Evolutionary conservation across 257 asterid species (phyloP).

Genomic region (Forsythia viridissima): DNA sequence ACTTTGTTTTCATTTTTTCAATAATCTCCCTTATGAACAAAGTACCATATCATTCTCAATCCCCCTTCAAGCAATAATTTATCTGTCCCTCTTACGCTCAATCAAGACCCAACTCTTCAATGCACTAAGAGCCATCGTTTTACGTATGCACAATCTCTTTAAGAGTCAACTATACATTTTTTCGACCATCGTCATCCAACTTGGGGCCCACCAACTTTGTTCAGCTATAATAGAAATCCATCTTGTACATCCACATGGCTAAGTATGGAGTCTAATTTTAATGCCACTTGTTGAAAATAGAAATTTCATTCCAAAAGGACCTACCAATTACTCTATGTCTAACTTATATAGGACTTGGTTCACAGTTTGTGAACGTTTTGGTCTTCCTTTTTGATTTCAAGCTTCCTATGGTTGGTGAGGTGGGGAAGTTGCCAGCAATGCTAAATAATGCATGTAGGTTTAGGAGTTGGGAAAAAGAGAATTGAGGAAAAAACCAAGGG

Average conservation of each 20-base stretch:
- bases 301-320: background rate
- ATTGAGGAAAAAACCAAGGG: background rate
- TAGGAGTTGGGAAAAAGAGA: conserved; percentile 14
- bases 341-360: background rate
- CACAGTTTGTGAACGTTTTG: too few relatives aligned
- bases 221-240: background rate
- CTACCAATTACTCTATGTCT: too few relatives aligned
- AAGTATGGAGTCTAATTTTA: too few relatives aligned
- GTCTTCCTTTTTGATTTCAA: background rate
- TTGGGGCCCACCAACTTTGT: background rate
- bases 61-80: background rate
- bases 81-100: background rate
- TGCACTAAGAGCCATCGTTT: too few relatives aligned
- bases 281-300: too few relatives aligned
- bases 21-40: too few relatives aligned
- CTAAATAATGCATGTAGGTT: too few relatives aligned
- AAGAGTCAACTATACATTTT: too few relatives aligned
- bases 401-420: conserved; percentile 18
- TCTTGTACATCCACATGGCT: background rate
- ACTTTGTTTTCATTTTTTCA: background rate
- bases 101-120: background rate
- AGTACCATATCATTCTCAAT: background rate
- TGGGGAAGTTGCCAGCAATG: conserved; percentile 16
- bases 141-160: background rate
- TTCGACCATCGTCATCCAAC: background rate